These are phyloP conservation scores for Albophoma yamanashiensis DNA, from an alignment of 2,329 filamentous ascomycete genomes.

Conservation along the genomic window DNA sequence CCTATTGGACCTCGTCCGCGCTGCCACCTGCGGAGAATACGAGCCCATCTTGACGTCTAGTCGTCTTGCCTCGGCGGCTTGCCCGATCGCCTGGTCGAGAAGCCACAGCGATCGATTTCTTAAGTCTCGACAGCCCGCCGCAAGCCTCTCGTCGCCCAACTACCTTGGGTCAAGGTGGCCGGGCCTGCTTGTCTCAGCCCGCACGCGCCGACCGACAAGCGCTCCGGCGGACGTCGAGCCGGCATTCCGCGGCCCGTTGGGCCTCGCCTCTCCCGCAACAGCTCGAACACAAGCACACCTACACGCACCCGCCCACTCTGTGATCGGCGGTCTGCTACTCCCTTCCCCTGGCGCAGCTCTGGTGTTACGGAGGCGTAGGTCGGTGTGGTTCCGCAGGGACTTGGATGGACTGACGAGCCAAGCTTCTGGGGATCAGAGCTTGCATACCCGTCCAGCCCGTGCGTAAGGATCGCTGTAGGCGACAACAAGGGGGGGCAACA, in stretches of 20 bases:
- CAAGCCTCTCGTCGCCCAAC: constrained; percentile 1
- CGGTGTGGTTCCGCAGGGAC: constrained; percentile 22
- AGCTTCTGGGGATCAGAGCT: constrained; percentile 16
- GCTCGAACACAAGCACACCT: constrained; percentile 16
- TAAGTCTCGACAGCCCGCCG: constrained; percentile 5
- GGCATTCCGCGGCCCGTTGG: neutral
- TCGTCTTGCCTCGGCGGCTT: constrained; percentile 11
- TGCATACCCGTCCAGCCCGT: constrained; percentile 21
- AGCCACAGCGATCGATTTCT: constrained; percentile 11
- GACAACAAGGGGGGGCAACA: constrained; percentile 2
- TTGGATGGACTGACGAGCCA: constrained; percentile 15
- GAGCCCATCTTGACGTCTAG: constrained; percentile 16
- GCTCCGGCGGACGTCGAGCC: neutral
- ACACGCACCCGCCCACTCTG: constrained; percentile 12
- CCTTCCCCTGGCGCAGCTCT: constrained; percentile 7
- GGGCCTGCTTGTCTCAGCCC: constrained; percentile 4
- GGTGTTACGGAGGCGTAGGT: constrained; percentile 18
- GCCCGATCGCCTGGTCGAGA: constrained; percentile 14
- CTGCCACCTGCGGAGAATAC: constrained; percentile 16
- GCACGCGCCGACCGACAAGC: constrained; percentile 1
- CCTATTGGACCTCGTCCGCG: constrained; percentile 13
- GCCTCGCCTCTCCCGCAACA: neutral
- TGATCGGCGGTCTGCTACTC: constrained; percentile 11
- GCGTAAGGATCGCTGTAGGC: constrained; percentile 3
- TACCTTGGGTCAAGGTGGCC: neutral